A percentile compares a stretch with the other conserved stretches of the same genome.
Conservation (phyloP, 805 yeast genomes). For the Monosporozyma aquatica region DNA sequence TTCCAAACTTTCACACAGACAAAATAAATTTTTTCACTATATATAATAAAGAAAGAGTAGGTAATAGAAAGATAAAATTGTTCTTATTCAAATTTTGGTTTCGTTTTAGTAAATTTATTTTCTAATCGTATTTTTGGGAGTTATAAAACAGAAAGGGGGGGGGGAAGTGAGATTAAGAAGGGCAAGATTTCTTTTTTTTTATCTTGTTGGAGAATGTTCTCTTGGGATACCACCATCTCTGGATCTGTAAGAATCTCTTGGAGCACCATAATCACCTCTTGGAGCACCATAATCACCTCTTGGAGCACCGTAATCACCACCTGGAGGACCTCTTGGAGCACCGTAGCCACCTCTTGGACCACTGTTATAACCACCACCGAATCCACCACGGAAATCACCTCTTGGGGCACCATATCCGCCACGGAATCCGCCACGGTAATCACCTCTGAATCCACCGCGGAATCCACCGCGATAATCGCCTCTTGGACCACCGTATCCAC, state of each 20-base stretch:
- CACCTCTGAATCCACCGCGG: slow-evolving; percentile 30
- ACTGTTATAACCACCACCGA: slow-evolving; percentile 39
- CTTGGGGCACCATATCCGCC: slow-evolving; percentile 32
- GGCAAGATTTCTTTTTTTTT: slow-evolving; percentile 30
- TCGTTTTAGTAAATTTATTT: too few species aligned
- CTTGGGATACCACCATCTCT: slow-evolving; percentile 29
- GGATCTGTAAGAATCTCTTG: slow-evolving; percentile 19
- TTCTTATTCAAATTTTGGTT: too few species aligned
- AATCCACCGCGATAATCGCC: slow-evolving; percentile 34
- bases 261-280: slow-evolving; percentile 20
- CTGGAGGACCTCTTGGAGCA: slow-evolving; percentile 30
- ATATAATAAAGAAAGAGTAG: neutral
- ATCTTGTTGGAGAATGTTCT: slow-evolving; percentile 73
- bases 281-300: slow-evolving; percentile 39
- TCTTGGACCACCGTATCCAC: slow-evolving; percentile 35
- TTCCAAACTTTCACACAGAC: slow-evolving; percentile 1
- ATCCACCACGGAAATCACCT: slow-evolving; percentile 36
- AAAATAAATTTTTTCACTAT: slow-evolving; percentile 1
- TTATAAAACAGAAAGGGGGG: neutral
- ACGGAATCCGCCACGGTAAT: slow-evolving; percentile 29
- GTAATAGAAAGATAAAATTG: too few species aligned
- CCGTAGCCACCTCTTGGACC: slow-evolving; percentile 54
- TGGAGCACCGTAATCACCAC: slow-evolving; percentile 25
- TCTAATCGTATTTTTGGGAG: too few species aligned
- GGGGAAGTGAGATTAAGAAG: neutral